These are phyloP conservation scores for Corymbia calophylla DNA, from an alignment of 441 rosid species.

Conservation along the genomic window DNA sequence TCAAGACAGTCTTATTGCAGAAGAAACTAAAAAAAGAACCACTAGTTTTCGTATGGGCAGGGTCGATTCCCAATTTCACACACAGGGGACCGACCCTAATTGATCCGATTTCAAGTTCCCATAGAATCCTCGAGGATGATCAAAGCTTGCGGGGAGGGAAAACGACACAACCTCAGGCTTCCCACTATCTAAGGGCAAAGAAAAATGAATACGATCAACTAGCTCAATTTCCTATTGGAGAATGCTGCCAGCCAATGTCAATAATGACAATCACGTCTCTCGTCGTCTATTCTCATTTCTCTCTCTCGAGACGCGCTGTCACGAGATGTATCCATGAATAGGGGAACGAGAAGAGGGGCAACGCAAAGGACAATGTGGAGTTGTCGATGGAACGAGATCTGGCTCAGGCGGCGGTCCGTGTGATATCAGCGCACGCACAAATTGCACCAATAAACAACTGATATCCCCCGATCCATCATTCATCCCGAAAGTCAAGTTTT, in stretches of 20 bases:
- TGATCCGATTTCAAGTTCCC: background rate
- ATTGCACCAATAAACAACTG: background rate
- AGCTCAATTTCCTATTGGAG: background rate
- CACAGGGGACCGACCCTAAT: fast-evolving
- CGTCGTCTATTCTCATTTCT: background rate
- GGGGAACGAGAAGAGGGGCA: background rate
- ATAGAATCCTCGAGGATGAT: background rate
- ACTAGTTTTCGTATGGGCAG: background rate
- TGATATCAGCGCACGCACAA: background rate
- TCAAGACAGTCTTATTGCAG: background rate
- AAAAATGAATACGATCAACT: background rate
- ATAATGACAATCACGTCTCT: background rate
- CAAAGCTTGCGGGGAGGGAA: background rate
- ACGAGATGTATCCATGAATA: background rate
- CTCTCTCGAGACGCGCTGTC: background rate
- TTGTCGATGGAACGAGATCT: background rate
- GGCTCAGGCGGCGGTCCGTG: background rate
- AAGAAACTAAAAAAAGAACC: background rate
- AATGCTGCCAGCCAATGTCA: background rate
- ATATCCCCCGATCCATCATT: background rate
- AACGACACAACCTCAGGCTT: background rate
- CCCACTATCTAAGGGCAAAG: background rate
- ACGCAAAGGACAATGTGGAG: background rate
- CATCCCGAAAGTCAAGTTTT: background rate
- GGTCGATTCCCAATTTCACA: background rate